Evolutionary conservation across 192 early-diverging fungal genomes (phyloP).

Genomic region (Coemansia sp.): DNA sequence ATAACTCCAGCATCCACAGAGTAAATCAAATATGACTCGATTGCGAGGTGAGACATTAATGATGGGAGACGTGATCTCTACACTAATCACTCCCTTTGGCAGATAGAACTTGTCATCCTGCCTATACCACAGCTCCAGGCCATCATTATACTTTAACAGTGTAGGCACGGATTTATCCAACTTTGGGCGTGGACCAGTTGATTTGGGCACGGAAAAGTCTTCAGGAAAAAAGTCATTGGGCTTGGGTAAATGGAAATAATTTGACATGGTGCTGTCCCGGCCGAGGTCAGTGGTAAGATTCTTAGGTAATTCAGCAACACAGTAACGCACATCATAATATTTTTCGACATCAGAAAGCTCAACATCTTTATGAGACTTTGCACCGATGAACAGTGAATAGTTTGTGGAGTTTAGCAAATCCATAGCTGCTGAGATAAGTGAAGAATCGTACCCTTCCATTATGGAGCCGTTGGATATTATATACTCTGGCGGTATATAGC

Average conservation of each 20-base stretch:
- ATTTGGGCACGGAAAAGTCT: neutral
- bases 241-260: constrained; percentile 2
- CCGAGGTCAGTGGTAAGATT: too few species aligned
- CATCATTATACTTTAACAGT: constrained; percentile 6
- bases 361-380: too few species aligned
- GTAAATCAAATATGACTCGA: constrained; percentile 62
- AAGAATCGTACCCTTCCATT: neutral
- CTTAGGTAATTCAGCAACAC: too few species aligned
- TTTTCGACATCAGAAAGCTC: too few species aligned
- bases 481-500: neutral
- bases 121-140: neutral
- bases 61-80: neutral
- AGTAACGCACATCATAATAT: too few species aligned
- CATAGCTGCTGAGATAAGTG: neutral
- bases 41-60: constrained; percentile 43
- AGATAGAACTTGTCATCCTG: constrained; percentile 86
- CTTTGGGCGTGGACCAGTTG: neutral
- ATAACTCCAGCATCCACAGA: constrained; percentile 68
- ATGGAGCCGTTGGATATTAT: neutral
- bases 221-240: neutral
- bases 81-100: constrained; percentile 62
- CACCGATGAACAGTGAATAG: neutral
- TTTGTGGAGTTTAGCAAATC: neutral
- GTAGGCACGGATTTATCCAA: constrained; percentile 9
- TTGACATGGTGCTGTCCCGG: too few species aligned